These are phyloP conservation scores for Ceratonia siliqua DNA, from an alignment of 306 rosid genomes.

Conservation along the genomic window DNA sequence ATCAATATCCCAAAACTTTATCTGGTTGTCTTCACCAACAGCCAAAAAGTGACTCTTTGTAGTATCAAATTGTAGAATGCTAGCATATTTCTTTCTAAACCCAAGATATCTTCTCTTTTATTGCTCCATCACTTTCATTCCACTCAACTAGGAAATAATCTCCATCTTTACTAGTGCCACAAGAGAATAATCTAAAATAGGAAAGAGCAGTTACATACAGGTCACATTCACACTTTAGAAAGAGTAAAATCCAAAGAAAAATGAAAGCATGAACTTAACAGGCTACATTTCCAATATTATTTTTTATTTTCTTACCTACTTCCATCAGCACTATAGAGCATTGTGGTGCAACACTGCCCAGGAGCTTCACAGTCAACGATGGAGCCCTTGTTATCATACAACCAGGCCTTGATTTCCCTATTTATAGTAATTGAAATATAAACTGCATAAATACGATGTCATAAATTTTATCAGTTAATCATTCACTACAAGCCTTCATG, in stretches of 20 bases:
- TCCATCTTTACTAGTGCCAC: constrained; percentile 84
- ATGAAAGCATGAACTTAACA: not conserved
- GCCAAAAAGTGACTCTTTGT: constrained; percentile 72
- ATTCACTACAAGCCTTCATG: not conserved
- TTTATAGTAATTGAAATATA: constrained; percentile 71
- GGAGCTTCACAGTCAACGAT: constrained; percentile 77
- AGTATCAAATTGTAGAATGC: constrained; percentile 72
- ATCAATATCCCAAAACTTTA: constrained; percentile 87
- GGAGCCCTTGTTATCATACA: constrained; percentile 64
- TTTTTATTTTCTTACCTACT: constrained; percentile 55
- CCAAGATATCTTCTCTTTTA: constrained; percentile 66
- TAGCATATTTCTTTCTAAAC: constrained; percentile 55
- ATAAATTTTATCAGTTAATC: constrained; percentile 11
- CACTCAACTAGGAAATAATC: constrained; percentile 82
- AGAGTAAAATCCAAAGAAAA: not conserved
- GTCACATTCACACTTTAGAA: not conserved
- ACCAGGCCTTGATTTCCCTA: constrained; percentile 84
- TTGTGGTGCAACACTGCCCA: constrained; percentile 66
- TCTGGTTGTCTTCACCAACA: constrained; percentile 76
- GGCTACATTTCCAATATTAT: not conserved
- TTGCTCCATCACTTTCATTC: constrained; percentile 71
- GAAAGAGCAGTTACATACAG: constrained; percentile 13
- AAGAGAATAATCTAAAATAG: constrained; percentile 72
- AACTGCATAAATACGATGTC: constrained; percentile 47
- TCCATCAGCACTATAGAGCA: constrained; percentile 76